Conservation (phyloP, 345 rosid genomes). For the Nephelium lappaceum region DNA sequence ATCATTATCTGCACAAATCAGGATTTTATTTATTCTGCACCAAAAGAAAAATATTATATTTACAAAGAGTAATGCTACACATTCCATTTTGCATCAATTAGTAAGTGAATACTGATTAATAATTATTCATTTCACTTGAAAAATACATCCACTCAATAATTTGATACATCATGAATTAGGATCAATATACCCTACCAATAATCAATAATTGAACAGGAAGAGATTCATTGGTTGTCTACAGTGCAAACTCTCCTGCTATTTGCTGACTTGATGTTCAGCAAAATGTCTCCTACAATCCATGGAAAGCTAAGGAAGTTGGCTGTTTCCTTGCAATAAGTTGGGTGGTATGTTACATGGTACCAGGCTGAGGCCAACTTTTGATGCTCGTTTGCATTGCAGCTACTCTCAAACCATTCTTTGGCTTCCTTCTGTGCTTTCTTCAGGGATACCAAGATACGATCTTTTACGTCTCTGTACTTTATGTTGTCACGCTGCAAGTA, state of each 20-base stretch:
- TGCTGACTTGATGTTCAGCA: constrained; percentile 58
- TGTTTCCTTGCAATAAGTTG: constrained; percentile 37
- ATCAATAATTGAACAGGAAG: neutral
- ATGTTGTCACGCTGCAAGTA: constrained; percentile 80
- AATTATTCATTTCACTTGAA: too few species aligned
- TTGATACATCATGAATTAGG: too few species aligned
- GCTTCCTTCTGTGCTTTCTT: constrained; percentile 68
- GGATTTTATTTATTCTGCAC: too few species aligned
- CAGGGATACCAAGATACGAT: constrained; percentile 55
- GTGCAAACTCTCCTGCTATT: constrained; percentile 28
- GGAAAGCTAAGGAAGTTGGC: constrained; percentile 73
- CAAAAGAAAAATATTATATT: too few species aligned
- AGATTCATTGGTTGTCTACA: neutral
- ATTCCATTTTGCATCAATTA: too few species aligned
- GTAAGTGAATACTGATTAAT: too few species aligned
- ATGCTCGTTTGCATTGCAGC: constrained; percentile 42
- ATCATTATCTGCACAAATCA: too few species aligned
- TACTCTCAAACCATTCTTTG: constrained; percentile 65
- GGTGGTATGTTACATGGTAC: constrained; percentile 80
- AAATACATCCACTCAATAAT: too few species aligned
- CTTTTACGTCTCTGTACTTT: constrained; percentile 75
- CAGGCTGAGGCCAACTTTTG: constrained; percentile 79
- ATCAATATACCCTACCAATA: too few species aligned
- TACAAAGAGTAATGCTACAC: too few species aligned
- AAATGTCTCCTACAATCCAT: constrained; percentile 70